These are phyloP conservation scores for Akebia trifoliata DNA, from an alignment of 164 flowering plant species.

Conservation along the genomic window DNA sequence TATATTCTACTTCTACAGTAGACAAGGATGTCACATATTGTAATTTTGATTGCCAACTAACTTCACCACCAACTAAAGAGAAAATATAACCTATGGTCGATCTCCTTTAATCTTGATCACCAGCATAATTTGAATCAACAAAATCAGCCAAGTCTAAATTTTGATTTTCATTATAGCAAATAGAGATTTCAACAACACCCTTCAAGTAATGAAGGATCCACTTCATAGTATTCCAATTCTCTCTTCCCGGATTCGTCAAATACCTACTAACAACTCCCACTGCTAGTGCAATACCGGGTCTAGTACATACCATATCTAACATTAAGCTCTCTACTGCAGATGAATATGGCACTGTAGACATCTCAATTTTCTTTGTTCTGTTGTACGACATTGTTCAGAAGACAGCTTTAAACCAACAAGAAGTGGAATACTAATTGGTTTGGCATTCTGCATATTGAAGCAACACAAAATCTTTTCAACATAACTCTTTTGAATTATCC, in stretches of 20 bases:
- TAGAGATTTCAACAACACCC: background rate
- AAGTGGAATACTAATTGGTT: conserved; percentile 1
- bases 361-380: background rate
- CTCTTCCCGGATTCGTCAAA: background rate
- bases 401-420: background rate
- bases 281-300: too few species aligned
- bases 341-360: background rate
- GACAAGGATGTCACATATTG: background rate
- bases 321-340: background rate
- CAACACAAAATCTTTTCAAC: background rate
- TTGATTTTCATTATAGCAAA: background rate
- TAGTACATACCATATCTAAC: too few species aligned
- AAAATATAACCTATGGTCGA: conserved; percentile 10
- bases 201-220: background rate
- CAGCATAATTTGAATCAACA: too few species aligned
- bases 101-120: background rate
- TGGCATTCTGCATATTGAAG: conserved; percentile 2
- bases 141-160: conserved; percentile 9
- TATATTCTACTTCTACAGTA: background rate
- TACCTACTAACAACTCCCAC: too few species aligned
- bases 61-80: background rate
- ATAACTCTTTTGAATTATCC: background rate
- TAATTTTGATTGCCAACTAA: conserved; percentile 7
- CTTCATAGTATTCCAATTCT: background rate
- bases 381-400: background rate